Conservation (phyloP, 768 basidiomycete genomes). For the Pleurotus tuoliensis region DNA sequence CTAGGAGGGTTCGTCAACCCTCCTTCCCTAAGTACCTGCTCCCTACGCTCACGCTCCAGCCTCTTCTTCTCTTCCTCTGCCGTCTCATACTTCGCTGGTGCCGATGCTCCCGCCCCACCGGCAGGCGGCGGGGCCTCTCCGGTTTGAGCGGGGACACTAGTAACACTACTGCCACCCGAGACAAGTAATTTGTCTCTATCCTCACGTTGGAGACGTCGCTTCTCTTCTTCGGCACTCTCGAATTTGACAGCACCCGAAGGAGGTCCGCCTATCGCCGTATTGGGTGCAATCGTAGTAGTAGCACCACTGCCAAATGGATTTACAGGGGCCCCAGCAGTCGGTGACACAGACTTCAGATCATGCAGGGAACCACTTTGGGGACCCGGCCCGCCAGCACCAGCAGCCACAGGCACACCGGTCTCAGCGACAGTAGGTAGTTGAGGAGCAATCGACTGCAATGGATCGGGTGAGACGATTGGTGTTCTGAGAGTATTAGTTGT, state of each 20-base stretch:
- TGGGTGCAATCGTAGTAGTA: neutral
- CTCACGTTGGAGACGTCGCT: conserved; percentile 36
- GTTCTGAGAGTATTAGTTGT: conserved; percentile 14
- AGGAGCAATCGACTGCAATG: conserved; percentile 11
- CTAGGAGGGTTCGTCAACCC: conserved; percentile 12
- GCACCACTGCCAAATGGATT: neutral
- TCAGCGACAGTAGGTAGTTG: conserved; percentile 65
- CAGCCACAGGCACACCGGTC: conserved; percentile 68
- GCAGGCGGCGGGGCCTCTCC: neutral
- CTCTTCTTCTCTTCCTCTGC: conserved; percentile 66
- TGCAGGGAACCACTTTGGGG: conserved; percentile 62
- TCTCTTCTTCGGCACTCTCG: conserved; percentile 45
- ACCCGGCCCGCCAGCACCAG: conserved; percentile 57
- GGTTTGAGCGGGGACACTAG: neutral
- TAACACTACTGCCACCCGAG: neutral
- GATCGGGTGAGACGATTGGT: conserved; percentile 24
- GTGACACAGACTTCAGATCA: conserved; percentile 40
- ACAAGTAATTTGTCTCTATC: conserved; percentile 7
- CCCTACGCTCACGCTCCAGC: conserved; percentile 64
- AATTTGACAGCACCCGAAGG: conserved; percentile 21
- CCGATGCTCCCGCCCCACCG: conserved; percentile 11
- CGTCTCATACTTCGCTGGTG: conserved; percentile 31
- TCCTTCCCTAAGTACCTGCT: conserved; percentile 37
- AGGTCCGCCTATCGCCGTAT: conserved; percentile 25
- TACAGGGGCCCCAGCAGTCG: neutral